phyloP scores from a whole-genome alignment of 192 early-diverging fungal species.

The Entophlyctis luteolus region DNA sequence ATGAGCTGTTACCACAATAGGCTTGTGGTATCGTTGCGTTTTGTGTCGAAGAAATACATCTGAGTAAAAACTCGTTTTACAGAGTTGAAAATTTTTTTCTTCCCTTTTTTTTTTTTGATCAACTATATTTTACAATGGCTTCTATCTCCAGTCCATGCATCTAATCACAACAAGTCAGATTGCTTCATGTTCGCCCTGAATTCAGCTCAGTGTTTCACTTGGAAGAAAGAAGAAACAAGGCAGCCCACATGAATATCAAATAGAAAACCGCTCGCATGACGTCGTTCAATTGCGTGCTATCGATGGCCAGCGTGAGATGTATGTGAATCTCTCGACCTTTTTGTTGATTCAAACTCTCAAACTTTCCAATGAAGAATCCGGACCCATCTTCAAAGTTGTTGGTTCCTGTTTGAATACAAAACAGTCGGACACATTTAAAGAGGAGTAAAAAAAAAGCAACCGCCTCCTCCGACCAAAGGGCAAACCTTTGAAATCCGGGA shows the following conservation, averaged over 20 bases:
- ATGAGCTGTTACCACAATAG: conserved; percentile 25
- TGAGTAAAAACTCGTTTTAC: neutral
- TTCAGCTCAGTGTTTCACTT: no score
- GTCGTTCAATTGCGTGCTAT: conserved; percentile 50
- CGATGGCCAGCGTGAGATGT: conserved; percentile 61
- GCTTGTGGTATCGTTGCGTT: no score
- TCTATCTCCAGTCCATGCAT: no score
- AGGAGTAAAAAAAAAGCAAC: no score
- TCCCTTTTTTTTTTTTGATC: neutral
- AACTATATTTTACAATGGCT: no score
- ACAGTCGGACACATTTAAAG: no score
- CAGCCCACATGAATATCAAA: conserved; percentile 15
- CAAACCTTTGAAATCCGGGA: conserved; percentile 64
- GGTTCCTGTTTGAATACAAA: conserved; percentile 36
- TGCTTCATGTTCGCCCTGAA: no score
- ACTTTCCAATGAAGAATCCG: conserved; percentile 39
- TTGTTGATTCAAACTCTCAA: conserved; percentile 34
- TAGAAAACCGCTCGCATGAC: conserved; percentile 27
- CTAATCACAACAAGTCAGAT: no score
- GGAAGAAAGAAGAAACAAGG: no score
- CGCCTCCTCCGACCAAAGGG: no score
- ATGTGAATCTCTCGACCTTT: conserved; percentile 48
- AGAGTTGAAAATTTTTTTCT: neutral
- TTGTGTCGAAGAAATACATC: no score
- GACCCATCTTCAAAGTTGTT: conserved; percentile 39